phyloP scores from a whole-genome alignment of 116 monocot species.

The Zostera marina region DNA sequence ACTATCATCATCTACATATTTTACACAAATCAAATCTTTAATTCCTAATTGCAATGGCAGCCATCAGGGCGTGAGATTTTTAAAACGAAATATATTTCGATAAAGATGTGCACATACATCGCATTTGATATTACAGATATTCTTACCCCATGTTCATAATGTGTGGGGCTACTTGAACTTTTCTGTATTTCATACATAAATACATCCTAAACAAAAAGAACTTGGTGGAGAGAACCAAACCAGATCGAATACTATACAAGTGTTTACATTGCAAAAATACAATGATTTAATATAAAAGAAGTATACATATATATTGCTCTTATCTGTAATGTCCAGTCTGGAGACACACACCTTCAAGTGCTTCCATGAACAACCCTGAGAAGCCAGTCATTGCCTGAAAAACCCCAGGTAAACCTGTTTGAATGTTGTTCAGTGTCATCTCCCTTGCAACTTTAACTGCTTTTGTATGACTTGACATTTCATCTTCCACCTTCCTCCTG shows the following conservation, averaged over 20 bases:
- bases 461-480: slow-evolving; percentile 50
- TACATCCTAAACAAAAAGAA: slow-evolving; percentile 1
- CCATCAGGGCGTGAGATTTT: too few species aligned
- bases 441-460: slow-evolving; percentile 63
- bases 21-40: too few species aligned
- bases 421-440: slow-evolving; percentile 77
- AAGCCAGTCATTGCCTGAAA: slow-evolving; percentile 89
- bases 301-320: background rate
- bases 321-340: slow-evolving; percentile 16
- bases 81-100: too few species aligned
- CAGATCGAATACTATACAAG: background rate
- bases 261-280: background rate
- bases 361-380: slow-evolving; percentile 56
- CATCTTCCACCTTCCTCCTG: slow-evolving; percentile 79
- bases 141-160: too few species aligned
- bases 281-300: background rate
- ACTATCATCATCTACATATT: too few species aligned
- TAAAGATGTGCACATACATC: too few species aligned
- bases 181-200: background rate
- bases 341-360: slow-evolving; percentile 44
- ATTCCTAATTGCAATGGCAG: too few species aligned
- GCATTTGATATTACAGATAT: too few species aligned
- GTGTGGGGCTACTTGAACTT: too few species aligned
- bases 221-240: slow-evolving; percentile 3
- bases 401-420: slow-evolving; percentile 72